Percentiles rank a stretch among this genome's conserved stretches.
These are phyloP conservation scores for Biscogniauxia sp. DNA, from an alignment of 2,329 filamentous ascomycete genomes.

Conservation along the genomic window DNA sequence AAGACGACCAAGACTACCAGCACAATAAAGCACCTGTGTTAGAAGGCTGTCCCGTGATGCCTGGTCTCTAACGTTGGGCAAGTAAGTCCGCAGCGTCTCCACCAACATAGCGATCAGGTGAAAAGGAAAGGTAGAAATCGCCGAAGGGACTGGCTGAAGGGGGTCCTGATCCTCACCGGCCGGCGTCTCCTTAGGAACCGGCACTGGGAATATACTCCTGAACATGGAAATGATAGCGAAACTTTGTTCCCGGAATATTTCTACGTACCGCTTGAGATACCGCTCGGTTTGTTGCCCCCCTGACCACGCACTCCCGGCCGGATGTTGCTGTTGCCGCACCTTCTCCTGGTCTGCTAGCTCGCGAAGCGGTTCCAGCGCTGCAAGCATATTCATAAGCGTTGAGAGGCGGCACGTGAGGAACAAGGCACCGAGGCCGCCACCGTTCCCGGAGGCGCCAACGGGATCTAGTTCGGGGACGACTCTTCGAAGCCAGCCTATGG, in stretches of 20 bases:
- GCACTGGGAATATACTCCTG: constrained; percentile 74
- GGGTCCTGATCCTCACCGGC: constrained; percentile 34
- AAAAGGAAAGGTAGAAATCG: constrained; percentile 79
- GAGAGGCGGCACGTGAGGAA: constrained; percentile 85
- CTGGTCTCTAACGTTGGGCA: constrained; percentile 79
- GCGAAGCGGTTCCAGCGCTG: constrained; percentile 78
- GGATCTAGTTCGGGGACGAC: constrained; percentile 76
- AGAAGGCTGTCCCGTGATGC: constrained; percentile 80
- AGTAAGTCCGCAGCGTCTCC: constrained; percentile 70
- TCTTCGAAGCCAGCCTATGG: constrained; percentile 84
- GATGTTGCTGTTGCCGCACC: constrained; percentile 42
- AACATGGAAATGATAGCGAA: constrained; percentile 96
- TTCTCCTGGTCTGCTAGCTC: constrained; percentile 88
- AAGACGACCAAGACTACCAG: constrained; percentile 82
- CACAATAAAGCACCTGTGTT: constrained; percentile 91
- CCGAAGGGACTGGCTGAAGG: constrained; percentile 66
- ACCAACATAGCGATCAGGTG: constrained; percentile 79
- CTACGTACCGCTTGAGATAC: constrained; percentile 92
- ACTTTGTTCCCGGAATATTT: constrained; percentile 96
- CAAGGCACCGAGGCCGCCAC: constrained; percentile 70
- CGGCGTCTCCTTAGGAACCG: constrained; percentile 16
- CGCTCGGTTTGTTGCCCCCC: constrained; percentile 90
- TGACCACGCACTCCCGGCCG: constrained; percentile 49
- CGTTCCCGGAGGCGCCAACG: constrained; percentile 43
- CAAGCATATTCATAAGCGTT: constrained; percentile 75